Conservation (phyloP, 75 land plant species). For the Pseudotsuga menziesii region DNA sequence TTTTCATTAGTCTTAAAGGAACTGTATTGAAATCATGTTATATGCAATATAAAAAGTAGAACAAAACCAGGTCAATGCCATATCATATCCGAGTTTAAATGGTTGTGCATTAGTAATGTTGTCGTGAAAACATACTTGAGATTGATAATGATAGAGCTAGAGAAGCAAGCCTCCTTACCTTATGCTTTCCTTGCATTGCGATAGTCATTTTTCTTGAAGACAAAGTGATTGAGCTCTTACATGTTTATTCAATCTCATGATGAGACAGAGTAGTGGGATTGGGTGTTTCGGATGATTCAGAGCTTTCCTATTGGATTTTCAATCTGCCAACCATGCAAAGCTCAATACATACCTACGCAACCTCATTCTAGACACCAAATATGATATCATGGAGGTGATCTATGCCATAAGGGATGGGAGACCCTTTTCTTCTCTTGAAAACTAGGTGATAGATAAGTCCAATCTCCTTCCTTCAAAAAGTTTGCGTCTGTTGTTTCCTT, state of each 20-base stretch:
- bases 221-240: constrained; percentile 27
- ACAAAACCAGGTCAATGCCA: no score
- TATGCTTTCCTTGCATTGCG: constrained; percentile 38
- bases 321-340: background rate
- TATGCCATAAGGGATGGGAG: constrained; percentile 21
- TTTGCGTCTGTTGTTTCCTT: no score
- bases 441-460: no score
- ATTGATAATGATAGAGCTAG: background rate
- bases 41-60: no score
- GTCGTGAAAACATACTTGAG: no score
- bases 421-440: no score
- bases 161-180: constrained; percentile 19
- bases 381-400: constrained; percentile 34
- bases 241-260: constrained; percentile 24
- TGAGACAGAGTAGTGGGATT: constrained; percentile 22
- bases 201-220: constrained; percentile 22
- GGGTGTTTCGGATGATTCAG: constrained; percentile 39
- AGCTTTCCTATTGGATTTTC: constrained; percentile 32
- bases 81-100: no score
- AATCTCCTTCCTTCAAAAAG: no score
- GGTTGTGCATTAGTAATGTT: no score
- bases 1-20: no score
- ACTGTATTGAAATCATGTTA: no score
- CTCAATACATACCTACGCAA: constrained; percentile 21
- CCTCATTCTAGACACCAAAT: constrained; percentile 14